These are phyloP conservation scores for Ceriops decandra DNA, from an alignment of 345 rosid species.

Conservation along the genomic window DNA sequence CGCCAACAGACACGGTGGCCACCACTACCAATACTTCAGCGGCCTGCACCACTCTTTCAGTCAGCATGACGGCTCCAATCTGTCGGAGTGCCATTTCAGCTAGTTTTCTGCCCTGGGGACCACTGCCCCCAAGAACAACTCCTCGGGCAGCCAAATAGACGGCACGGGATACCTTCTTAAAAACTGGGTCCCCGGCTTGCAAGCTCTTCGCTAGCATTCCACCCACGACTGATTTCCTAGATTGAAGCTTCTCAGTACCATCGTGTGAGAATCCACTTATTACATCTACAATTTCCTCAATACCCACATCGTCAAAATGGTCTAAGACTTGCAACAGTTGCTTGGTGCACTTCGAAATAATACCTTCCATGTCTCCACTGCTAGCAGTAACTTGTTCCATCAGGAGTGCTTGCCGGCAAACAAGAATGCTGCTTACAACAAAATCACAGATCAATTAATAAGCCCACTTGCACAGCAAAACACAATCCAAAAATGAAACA, in stretches of 20 bases:
- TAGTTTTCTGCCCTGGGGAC: conserved; percentile 46
- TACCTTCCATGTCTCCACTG: conserved; percentile 51
- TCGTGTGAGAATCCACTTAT: conserved; percentile 36
- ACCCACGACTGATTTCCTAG: conserved; percentile 55
- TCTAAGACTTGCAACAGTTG: conserved; percentile 51
- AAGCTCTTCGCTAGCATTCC: conserved; percentile 69
- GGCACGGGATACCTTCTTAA: conserved; percentile 60
- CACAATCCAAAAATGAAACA: neutral
- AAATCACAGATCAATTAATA: neutral
- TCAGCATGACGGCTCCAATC: conserved; percentile 52
- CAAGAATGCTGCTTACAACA: conserved; percentile 53
- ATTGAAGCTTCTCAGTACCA: conserved; percentile 31
- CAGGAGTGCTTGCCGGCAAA: conserved; percentile 64
- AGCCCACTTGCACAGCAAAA: neutral
- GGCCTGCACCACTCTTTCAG: conserved; percentile 54
- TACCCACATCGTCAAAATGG: conserved; percentile 42
- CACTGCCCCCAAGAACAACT: conserved; percentile 58
- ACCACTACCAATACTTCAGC: conserved; percentile 56
- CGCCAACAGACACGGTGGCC: conserved; percentile 53
- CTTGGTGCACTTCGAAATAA: conserved; percentile 37
- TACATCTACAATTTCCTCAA: conserved; percentile 55
- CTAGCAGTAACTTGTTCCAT: conserved; percentile 46
- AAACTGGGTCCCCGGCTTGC: conserved; percentile 72
- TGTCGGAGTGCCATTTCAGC: conserved; percentile 55
- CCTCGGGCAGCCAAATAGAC: conserved; percentile 66